Percentiles rank a stretch among this genome's conserved stretches.
Evolutionary conservation across 805 yeast genomes (phyloP).

Genomic region (Zygoascus ofunaensis): DNA sequence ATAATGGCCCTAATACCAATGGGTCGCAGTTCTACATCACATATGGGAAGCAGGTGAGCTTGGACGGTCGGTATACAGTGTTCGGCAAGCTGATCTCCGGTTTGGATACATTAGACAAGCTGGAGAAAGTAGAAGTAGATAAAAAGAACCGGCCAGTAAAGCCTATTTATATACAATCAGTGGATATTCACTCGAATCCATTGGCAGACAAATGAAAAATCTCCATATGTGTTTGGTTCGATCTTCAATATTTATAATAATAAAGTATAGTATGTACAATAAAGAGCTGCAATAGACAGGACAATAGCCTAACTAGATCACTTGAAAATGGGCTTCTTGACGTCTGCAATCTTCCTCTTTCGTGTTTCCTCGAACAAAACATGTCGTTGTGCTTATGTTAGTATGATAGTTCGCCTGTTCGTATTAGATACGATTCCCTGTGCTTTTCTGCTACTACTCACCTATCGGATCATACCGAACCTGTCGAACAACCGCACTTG

Average conservation of each 20-base stretch:
- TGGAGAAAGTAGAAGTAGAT: slow-evolving; percentile 50
- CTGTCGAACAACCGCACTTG: slow-evolving; percentile 68
- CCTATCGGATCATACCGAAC: slow-evolving; percentile 76
- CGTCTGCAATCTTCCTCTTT: slow-evolving; percentile 58
- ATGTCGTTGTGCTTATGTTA: slow-evolving; percentile 60
- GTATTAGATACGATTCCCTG: too few species aligned
- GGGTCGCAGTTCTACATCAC: slow-evolving; percentile 88
- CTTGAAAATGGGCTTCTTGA: slow-evolving; percentile 20
- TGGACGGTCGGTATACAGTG: slow-evolving; percentile 66
- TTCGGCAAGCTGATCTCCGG: slow-evolving; percentile 56
- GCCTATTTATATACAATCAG: slow-evolving; percentile 24
- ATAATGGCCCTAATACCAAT: slow-evolving; percentile 83
- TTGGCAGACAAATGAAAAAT: slow-evolving; percentile 29
- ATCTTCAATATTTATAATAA: background rate
- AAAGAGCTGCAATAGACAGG: too few species aligned
- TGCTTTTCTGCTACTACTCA: slow-evolving; percentile 16
- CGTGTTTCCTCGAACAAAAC: slow-evolving; percentile 83
- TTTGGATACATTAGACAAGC: slow-evolving; percentile 40
- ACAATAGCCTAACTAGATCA: slow-evolving; percentile 6
- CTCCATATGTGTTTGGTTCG: too few species aligned
- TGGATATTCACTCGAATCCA: slow-evolving; percentile 38
- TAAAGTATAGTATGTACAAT: too few species aligned
- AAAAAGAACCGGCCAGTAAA: slow-evolving; percentile 32
- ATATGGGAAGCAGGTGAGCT: slow-evolving; percentile 60
- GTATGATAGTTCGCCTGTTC: too few species aligned